Base-by-base conservation (phyloP, 2,329 filamentous ascomycete species). In the Cercospora sp. region DNA sequence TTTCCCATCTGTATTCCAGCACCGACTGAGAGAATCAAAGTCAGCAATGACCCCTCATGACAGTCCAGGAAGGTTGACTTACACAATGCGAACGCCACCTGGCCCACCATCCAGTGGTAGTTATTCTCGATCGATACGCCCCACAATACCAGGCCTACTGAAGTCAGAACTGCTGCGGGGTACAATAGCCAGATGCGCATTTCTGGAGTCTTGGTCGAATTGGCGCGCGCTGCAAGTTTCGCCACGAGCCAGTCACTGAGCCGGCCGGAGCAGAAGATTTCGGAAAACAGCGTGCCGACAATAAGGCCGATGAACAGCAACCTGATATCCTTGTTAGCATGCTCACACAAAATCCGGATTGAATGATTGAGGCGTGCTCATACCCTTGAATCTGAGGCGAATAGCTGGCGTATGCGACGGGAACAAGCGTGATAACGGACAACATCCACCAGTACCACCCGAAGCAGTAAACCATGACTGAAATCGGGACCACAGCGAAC, bases 381-480 rank as follows among this genome's bases (percentile, higher is more conserved):
- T 66, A 70, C 68, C 69, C 69, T 62, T 71, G 69, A 1, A 45
- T 69, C 31, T 69, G 69, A 12, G 69, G 69, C 58, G 67, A 67
- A 36, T 67, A 71, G 3, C 60, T 64, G 42, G 67, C 69, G 58
- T 71, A 71, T 12, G 69, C 69, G 9, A 69, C 67, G 10, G 69
- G 69, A 16, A 71, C 60, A 30, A 71, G 48, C 3, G 69, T 71
- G 30, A 71, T 68, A 1, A 71, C 60, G 0, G 67, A 69, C 12
- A 71, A 36, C 13, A 71, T 45, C 69, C 69, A 71, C 69, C 69
- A 71, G 59, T 71, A 71, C 67, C 67, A 71, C 5, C 67, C 69
- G 30, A 71, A 71, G 40, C 64, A 66, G 42, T 69, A 71, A 5
- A 60, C 59, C 3, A 55, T 60, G 20, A 71, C 53, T 13, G 69